phyloP scores from a whole-genome alignment of 2,329 filamentous ascomycete genomes.

The Elsinoe fawcettii region DNA sequence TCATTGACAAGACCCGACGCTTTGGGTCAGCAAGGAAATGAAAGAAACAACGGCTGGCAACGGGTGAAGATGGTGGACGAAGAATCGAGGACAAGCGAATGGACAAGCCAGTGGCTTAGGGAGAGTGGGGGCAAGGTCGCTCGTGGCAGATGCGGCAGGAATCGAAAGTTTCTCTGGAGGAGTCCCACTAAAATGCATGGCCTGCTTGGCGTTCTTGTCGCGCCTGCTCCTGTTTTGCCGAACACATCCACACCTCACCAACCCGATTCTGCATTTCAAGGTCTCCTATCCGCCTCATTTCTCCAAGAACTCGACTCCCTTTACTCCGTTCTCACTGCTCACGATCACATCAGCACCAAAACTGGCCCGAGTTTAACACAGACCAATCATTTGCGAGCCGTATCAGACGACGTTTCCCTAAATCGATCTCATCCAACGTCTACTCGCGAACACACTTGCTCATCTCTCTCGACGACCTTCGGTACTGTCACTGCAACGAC shows the following conservation, averaged over 20 bases:
- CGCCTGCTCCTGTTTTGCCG: neutral
- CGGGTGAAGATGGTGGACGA: neutral
- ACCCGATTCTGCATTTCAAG: neutral
- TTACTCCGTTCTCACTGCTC: neutral
- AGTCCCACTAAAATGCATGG: neutral
- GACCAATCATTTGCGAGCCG: neutral
- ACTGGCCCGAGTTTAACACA: neutral
- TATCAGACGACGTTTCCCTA: neutral
- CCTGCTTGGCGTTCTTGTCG: neutral
- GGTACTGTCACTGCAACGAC: neutral
- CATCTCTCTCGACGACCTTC: neutral
- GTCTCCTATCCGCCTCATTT: neutral
- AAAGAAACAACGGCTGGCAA: neutral
- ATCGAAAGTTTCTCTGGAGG: neutral
- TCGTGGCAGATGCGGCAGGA: neutral
- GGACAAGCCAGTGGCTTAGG: neutral
- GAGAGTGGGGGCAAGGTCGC: neutral
- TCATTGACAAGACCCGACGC: neutral
- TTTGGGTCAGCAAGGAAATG: conserved; percentile 5
- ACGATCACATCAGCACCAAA: neutral
- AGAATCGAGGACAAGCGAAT: neutral
- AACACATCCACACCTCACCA: neutral
- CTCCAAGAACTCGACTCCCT: neutral
- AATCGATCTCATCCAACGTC: neutral
- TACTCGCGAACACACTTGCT: neutral